phyloP scores from a whole-genome alignment of 2,329 filamentous ascomycete genomes.

The Ceratocystis cubensis region DNA sequence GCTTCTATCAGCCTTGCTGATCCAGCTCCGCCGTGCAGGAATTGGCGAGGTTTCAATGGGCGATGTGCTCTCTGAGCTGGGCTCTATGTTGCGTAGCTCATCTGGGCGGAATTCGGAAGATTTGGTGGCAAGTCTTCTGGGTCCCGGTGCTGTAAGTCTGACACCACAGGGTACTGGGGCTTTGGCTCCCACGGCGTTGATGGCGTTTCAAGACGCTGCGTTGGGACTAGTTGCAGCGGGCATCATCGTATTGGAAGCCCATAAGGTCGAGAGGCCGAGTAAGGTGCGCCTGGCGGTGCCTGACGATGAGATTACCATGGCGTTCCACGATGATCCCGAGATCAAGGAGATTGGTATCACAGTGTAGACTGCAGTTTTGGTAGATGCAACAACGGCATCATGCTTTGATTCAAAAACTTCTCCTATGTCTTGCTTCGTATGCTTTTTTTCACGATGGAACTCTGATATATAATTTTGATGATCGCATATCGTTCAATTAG shows the following conservation, averaged over 20 bases:
- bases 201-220: constrained; percentile 47
- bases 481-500: not conserved
- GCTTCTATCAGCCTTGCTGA: constrained; percentile 69
- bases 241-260: constrained; percentile 69
- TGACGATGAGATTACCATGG: constrained; percentile 81
- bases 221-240: constrained; percentile 78
- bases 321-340: constrained; percentile 77
- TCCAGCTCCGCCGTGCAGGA: constrained; percentile 68
- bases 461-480: not conserved
- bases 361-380: constrained; percentile 24
- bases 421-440: too few species aligned
- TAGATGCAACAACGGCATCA: too few species aligned
- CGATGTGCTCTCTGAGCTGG: constrained; percentile 69
- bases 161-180: constrained; percentile 15
- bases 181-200: constrained; percentile 17
- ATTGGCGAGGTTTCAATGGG: constrained; percentile 78
- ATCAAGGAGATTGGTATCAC: constrained; percentile 64
- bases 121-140: constrained; percentile 18
- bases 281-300: constrained; percentile 76
- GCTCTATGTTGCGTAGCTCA: constrained; percentile 18
- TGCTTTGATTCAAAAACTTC: too few species aligned
- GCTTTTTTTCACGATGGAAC: not conserved
- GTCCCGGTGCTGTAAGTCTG: not conserved
- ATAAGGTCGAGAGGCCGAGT: constrained; percentile 70
- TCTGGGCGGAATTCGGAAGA: constrained; percentile 18